Evolutionary conservation across 1,139 yeast genomes (phyloP).

Genomic region (Suhomyces atakaporum): DNA sequence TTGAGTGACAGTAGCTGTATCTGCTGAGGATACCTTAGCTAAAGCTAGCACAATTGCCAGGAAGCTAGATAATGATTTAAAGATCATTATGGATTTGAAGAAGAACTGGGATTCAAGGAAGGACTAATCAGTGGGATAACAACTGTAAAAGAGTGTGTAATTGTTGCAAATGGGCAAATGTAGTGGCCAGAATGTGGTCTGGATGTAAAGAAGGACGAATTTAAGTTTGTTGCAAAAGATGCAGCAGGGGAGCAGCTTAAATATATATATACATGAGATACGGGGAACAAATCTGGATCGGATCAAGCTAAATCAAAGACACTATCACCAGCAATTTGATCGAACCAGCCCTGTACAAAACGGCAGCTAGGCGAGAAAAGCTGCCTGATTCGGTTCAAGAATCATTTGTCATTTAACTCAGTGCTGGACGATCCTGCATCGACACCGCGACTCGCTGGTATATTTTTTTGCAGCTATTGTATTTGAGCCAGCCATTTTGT

Average conservation of each 20-base stretch:
- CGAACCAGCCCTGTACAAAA: constrained; percentile 2
- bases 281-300: not conserved
- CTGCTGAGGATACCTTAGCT: constrained; percentile 12
- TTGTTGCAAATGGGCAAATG: no score
- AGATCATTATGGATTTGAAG: constrained; percentile 15
- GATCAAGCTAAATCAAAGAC: not conserved
- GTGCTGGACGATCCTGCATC: constrained; percentile 8
- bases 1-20: constrained; percentile 29
- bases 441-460: constrained; percentile 2
- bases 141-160: not conserved
- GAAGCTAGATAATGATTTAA: constrained; percentile 15
- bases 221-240: not conserved
- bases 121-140: no score
- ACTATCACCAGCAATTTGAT: constrained; percentile 1
- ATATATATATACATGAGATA: no score
- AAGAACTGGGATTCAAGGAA: not conserved
- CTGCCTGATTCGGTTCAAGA: not conserved
- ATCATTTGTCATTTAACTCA: not conserved
- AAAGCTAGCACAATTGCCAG: constrained; percentile 16
- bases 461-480: constrained; percentile 11
- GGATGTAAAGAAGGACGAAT: constrained; percentile 2
- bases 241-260: not conserved
- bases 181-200: no score
- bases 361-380: not conserved
- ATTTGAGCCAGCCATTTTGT: constrained; percentile 9